Evolutionary conservation across 179 eudicot species (phyloP).

Genomic region (Beta corolliflora): DNA sequence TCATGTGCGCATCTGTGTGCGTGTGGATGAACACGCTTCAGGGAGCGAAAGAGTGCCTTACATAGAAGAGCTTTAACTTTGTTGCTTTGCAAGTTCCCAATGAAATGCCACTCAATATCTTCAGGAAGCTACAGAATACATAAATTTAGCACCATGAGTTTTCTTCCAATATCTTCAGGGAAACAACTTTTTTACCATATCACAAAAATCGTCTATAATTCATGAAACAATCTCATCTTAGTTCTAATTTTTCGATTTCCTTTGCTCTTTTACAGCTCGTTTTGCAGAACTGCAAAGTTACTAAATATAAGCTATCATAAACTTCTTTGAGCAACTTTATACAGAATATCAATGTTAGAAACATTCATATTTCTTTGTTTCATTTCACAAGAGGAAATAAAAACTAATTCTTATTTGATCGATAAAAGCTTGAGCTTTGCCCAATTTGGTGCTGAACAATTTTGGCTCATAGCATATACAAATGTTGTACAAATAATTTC

Average conservation of each 20-base stretch:
- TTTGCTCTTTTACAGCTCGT: not conserved
- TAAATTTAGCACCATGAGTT: constrained; percentile 20
- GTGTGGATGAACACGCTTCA: not conserved
- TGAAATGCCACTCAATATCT: constrained; percentile 96
- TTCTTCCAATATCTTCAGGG: not conserved
- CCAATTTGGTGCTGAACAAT: too few species aligned
- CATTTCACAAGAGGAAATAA: too few species aligned
- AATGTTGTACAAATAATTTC: too few species aligned
- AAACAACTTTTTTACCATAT: not conserved
- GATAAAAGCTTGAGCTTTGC: too few species aligned
- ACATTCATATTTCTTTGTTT: not conserved
- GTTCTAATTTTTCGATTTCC: not conserved
- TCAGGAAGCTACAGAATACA: constrained; percentile 76
- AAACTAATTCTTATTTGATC: too few species aligned
- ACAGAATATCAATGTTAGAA: not conserved
- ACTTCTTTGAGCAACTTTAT: not conserved
- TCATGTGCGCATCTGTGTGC: not conserved
- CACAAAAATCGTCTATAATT: not conserved
- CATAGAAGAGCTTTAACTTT: constrained; percentile 91
- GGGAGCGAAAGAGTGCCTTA: constrained; percentile 40
- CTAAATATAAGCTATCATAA: not conserved
- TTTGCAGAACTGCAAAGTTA: not conserved
- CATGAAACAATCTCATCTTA: not conserved
- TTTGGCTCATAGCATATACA: too few species aligned
- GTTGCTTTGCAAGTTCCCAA: constrained; percentile 98